Base-by-base conservation (phyloP, 805 yeast genomes). In the Monosporozyma unispora region DNA sequence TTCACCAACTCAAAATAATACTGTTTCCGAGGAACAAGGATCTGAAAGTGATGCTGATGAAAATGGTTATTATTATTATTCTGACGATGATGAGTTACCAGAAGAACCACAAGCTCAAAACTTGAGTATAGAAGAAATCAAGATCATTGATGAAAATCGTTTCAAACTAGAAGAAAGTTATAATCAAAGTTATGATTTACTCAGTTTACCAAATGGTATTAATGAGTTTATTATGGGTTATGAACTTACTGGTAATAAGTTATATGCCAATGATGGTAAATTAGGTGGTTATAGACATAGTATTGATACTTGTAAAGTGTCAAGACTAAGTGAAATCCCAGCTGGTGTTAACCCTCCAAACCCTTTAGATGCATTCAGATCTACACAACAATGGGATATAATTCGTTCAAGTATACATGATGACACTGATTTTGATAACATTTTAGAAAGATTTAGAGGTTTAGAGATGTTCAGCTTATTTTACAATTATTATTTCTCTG, bases 401-500 rank as follows among this genome's bases (percentile, higher is more conserved):
- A 54, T 60, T 1, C 61, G 67, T 28, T 54, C 59, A 37, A 50
- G 59, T 12, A 43, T 59, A 16, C 46, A 56, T 9, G 48, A 50
- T 29, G 41, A 38, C 29, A 47, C 28, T 11, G 22, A 50, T 14
- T 46, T 49, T 28, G 54, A 54, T 5, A 47, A 50, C 4, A 53
- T 63, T 9, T 25, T 62, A 22, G 62, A 58, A n/a, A 57, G 57
- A 16, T 66, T 66, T 39, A 57, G 61, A 50, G 50, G 57, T 1
- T 43, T 64, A 45, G 70, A 66, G 43, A 60, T 62, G 52, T 66
- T 66, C 46, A 69, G 75, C 14, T 54, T 74, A 45, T 74, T 74
- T 51, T 74, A 69, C 53, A 75, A 74, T 33, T 72, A 64, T 55
- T 74, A 74, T 54, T 74, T 62, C 57, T 70, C 74, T 1, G 59